Evolutionary conservation across 768 basidiomycete species (phyloP).

Genomic region (Boletus edulis): DNA sequence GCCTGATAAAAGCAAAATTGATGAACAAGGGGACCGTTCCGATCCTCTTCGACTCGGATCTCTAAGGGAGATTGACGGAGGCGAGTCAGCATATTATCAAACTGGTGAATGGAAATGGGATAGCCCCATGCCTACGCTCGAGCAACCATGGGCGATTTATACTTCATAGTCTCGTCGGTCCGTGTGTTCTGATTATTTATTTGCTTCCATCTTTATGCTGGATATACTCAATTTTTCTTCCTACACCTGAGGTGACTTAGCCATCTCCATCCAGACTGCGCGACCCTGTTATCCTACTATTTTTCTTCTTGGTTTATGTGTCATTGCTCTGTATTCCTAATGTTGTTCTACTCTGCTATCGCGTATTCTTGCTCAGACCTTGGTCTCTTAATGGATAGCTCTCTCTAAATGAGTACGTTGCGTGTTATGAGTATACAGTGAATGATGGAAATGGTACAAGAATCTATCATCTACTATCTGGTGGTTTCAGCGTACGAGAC

Average conservation of each 20-base stretch:
- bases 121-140: conserved; percentile 57
- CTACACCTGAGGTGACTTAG: conserved; percentile 28
- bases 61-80: conserved; percentile 73
- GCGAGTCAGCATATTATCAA: conserved; percentile 67
- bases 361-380: conserved; percentile 38
- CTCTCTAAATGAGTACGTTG: conserved; percentile 11
- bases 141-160: conserved; percentile 74
- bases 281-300: conserved; percentile 36
- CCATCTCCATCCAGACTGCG: conserved; percentile 29
- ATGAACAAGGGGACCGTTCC: conserved; percentile 42
- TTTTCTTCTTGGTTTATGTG: conserved; percentile 42
- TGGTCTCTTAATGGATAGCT: conserved; percentile 32
- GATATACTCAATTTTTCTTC: conserved; percentile 35
- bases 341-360: conserved; percentile 64
- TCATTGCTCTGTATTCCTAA: conserved; percentile 50
- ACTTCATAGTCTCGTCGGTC: conserved; percentile 30
- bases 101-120: conserved; percentile 69
- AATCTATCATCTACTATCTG: conserved; percentile 16
- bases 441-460: background rate
- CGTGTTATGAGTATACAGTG: conserved; percentile 15
- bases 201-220: conserved; percentile 41
- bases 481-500: conserved; percentile 26
- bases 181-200: conserved; percentile 38
- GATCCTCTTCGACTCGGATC: conserved; percentile 58
- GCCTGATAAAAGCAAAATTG: conserved; percentile 50